Evolutionary conservation across 2,329 filamentous ascomycete genomes (phyloP), one percentile per base, ranked within the genome.

Genomic region (Phaeomoniella chlamydospora): DNA sequence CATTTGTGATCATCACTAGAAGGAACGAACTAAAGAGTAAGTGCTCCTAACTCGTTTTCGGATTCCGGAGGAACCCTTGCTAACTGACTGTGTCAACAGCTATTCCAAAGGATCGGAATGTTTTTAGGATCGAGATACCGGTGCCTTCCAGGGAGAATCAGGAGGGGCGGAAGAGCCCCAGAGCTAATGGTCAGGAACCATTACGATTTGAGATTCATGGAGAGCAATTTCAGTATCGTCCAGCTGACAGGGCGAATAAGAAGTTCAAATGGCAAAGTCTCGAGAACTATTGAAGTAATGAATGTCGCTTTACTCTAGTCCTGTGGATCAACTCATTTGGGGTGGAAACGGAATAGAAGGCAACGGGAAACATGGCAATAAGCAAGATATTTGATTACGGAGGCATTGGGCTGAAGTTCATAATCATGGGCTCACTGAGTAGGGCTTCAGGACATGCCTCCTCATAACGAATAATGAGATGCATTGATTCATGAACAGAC

Each of bases 191-290:
- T 13, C 32, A 35, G 10, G 35, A 18, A 22, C 61, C 62, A 13
- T 65, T 94, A 49, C 68, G 77, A 0, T 90, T 94, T 48, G 88
- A 96, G 54, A 64, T 96, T 2, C 72, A 88, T 43, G 90, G 90
- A 2, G 80, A 85, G 47, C 84, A 92, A 52, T 87, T 96, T 50
- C 75, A 85, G 65, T 74, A 78, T 45, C 70, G 86, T 9, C 77
- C 88, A 2, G 76, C 80, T 12, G 88, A 96, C 53, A 67, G 90
- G 15, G 84, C 86, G 34, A 93, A 81, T 49, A 85, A 76, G 61
- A 96, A 94, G 61, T 93, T 93, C 59, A 94, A 90, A 59, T 68
- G 74, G 52, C 86, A 88, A 53, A 85, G 83, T 49, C 65, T 86
- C 43, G 69, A 76, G 34, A 76, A 82, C 44, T 56, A 93, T 11